Evolutionary conservation across 2,329 filamentous ascomycete genomes (phyloP).

Genomic region (Aspergillus alliaceus): DNA sequence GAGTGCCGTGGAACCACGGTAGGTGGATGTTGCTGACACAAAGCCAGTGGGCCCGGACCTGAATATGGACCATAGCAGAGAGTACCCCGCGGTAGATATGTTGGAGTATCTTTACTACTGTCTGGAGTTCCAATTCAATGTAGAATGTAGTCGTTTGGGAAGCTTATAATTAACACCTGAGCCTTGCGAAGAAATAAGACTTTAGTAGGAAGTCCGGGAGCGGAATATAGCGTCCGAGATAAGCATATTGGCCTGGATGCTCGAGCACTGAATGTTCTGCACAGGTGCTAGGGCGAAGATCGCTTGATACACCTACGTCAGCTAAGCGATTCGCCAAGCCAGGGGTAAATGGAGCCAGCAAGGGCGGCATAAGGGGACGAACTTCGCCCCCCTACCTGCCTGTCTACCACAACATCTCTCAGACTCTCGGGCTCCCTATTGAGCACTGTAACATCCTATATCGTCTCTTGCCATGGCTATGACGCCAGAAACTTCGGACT

Average conservation of each 20-base stretch:
- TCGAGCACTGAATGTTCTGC: neutral
- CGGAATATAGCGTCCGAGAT: neutral
- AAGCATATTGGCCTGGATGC: neutral
- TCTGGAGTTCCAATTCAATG: neutral
- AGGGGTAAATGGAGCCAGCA: neutral
- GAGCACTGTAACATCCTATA: neutral
- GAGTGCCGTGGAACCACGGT: too few relatives aligned
- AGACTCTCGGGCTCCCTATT: too few relatives aligned
- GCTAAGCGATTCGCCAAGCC: neutral
- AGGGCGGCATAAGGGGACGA: neutral
- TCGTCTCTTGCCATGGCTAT: neutral
- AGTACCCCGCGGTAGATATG: neutral
- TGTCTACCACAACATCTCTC: neutral
- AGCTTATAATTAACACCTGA: neutral
- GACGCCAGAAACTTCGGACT: slow-evolving; percentile 7
- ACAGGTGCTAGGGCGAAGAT: neutral
- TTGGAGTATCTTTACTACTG: neutral
- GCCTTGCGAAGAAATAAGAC: neutral
- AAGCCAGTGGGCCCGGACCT: too few relatives aligned
- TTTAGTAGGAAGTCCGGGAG: neutral
- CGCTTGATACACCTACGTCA: neutral
- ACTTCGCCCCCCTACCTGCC: neutral
- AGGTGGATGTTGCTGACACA: too few relatives aligned
- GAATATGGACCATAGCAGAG: neutral
- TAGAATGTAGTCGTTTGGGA: fast-evolving